Evolutionary conservation across 2,329 filamentous ascomycete species (phyloP).

Genomic region (Alternaria alternata): DNA sequence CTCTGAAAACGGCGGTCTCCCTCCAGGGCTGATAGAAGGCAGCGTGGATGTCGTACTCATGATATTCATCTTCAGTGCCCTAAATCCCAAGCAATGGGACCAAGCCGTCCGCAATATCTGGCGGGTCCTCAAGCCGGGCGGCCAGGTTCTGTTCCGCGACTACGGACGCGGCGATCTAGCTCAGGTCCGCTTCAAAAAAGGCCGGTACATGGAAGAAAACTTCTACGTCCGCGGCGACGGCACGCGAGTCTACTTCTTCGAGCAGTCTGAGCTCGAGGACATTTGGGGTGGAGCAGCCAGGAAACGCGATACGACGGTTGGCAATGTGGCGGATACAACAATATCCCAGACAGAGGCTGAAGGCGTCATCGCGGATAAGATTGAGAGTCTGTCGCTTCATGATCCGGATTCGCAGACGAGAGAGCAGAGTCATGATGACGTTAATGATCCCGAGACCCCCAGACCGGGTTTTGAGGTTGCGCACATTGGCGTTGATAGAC

Average conservation of each 20-base stretch:
- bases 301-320: conserved; percentile 4
- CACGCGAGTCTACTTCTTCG: conserved; percentile 97
- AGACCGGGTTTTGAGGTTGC: conserved; percentile 68
- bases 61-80: conserved; percentile 96
- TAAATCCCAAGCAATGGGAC: conserved; percentile 85
- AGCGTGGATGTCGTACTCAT: conserved; percentile 91
- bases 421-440: conserved; percentile 7
- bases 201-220: conserved; percentile 91
- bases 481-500: conserved; percentile 83
- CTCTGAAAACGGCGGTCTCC: conserved; percentile 66
- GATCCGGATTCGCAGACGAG: neutral
- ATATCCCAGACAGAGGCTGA: neutral
- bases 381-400: conserved; percentile 12
- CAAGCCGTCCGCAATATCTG: conserved; percentile 83
- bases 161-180: conserved; percentile 95
- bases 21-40: conserved; percentile 77
- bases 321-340: conserved; percentile 8
- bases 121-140: conserved; percentile 85
- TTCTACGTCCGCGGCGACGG: conserved; percentile 97
- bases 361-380: conserved; percentile 4
- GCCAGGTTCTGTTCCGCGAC: conserved; percentile 93
- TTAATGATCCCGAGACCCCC: conserved; percentile 12
- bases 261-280: conserved; percentile 77
- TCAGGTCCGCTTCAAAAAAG: conserved; percentile 96
- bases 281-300: conserved; percentile 73